phyloP scores from a whole-genome alignment of 768 basidiomycete species.

The Tylopilus felleus region DNA sequence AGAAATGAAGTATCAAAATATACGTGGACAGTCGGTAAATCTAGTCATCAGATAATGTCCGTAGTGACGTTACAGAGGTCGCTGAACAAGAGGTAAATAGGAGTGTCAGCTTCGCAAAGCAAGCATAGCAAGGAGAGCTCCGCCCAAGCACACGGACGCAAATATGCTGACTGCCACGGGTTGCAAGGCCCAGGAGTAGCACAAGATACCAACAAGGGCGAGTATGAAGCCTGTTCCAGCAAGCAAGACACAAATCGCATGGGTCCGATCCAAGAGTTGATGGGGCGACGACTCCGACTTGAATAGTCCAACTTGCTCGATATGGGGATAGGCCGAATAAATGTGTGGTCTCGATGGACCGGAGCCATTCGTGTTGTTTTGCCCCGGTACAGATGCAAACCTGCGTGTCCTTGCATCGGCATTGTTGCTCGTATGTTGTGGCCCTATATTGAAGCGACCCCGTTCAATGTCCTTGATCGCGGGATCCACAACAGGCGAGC shows the following conservation, averaged over 20 bases:
- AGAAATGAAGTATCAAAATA: too few species aligned
- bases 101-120: constrained; percentile 5
- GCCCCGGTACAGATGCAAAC: not conserved
- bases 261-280: constrained; percentile 44
- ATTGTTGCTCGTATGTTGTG: too few species aligned
- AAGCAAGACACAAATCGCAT: constrained; percentile 47
- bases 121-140: constrained; percentile 29
- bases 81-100: not conserved
- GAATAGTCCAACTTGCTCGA: constrained; percentile 50
- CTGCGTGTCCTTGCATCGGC: not conserved
- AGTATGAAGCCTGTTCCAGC: constrained; percentile 48
- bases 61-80: not conserved
- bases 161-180: constrained; percentile 44
- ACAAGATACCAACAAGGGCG: constrained; percentile 46
- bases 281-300: constrained; percentile 35
- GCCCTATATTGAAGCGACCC: not conserved
- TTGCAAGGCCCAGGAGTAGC: constrained; percentile 49
- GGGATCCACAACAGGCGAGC: constrained; percentile 16
- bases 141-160: constrained; percentile 36
- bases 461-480: constrained; percentile 11
- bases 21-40: too few species aligned
- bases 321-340: constrained; percentile 44
- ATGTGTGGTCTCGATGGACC: constrained; percentile 19
- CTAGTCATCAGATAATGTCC: not conserved
- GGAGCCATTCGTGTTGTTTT: not conserved